Conservation (phyloP, 352 stramenopile species). For the Phytophthora sansomeana region DNA sequence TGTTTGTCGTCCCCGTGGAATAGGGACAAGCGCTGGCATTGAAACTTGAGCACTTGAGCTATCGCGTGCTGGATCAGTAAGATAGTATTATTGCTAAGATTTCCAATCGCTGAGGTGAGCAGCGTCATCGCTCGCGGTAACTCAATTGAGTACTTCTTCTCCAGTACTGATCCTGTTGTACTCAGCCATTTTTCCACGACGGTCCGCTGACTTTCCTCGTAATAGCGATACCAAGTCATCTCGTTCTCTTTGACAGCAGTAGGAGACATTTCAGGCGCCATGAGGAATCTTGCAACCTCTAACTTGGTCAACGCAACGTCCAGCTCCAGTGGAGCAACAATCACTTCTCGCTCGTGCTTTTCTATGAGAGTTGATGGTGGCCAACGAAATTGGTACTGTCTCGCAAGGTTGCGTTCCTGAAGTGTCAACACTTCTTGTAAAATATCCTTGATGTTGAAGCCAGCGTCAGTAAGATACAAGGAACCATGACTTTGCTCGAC, state of each 20-base stretch:
- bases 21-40: slow-evolving; percentile 53
- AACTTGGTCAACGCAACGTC: slow-evolving; percentile 51
- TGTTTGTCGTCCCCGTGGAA: slow-evolving; percentile 44
- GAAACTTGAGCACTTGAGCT: slow-evolving; percentile 39
- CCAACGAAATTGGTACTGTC: slow-evolving; percentile 4
- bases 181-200: slow-evolving; percentile 81
- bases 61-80: slow-evolving; percentile 33
- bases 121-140: slow-evolving; percentile 44
- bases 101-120: slow-evolving; percentile 32
- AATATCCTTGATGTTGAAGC: slow-evolving; percentile 19
- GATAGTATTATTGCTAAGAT: slow-evolving; percentile 10
- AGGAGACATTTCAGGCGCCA: slow-evolving; percentile 41
- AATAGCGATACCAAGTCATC: slow-evolving; percentile 75
- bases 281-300: slow-evolving; percentile 43
- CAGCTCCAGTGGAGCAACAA: slow-evolving; percentile 24
- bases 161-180: slow-evolving; percentile 39
- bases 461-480: background rate
- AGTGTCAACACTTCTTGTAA: slow-evolving; percentile 26
- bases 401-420: slow-evolving; percentile 12
- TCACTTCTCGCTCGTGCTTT: slow-evolving; percentile 16
- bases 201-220: slow-evolving; percentile 50
- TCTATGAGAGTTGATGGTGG: background rate
- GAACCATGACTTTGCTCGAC: slow-evolving; percentile 3
- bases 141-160: slow-evolving; percentile 23
- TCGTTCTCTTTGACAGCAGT: slow-evolving; percentile 49